Base-by-base conservation (phyloP, 164 flowering plant genomes). In the Stephania cephalantha region DNA sequence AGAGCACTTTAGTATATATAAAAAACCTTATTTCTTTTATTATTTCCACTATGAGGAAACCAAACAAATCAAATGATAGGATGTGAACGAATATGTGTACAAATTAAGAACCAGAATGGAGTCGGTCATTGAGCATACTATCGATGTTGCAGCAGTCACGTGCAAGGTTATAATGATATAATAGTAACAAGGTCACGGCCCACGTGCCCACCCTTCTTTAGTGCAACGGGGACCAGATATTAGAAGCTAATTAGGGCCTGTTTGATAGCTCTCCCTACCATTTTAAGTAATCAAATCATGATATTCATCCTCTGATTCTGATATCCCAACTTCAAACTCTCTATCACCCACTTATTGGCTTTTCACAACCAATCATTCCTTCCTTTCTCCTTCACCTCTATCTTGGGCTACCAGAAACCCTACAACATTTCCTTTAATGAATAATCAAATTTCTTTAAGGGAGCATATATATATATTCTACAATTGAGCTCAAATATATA, bases 281-380 rank as follows among this genome's bases (percentile, higher is more conserved):
- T 61, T 61, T 61, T 2, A 18, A 25, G 66, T 15, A 61, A 61
- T 61, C 5, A 61, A 61, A 58, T 58, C 65, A 58, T 58, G 65
- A 58, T 15, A 58, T 58, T 58, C n/a, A n/a, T 58, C 65, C n/a
- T 58, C n/a, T n/a, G 65, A 58, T 15, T 58, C 65, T 58, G 65
- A 13, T 4, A 58, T 17, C 22, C 65, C 65, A 58, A 17, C 65
- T 20, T 58, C 65, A 58, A 58, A 3, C 65, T n/a, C n/a, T 58
- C 65, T 17, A 58, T 17, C 65, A 17, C n/a, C 22, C 22, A 58
- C 65, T 58, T 17, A 18, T 58, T 58, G 65, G 1, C 18, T 58
- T 58, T 35, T 17, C 22, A 58, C 20, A 58, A 13, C 20, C 65
- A 17, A 58, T 18, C 65, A 58, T 58, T 58, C 18, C 18, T 58